Evolutionary conservation across 495 filamentous ascomycete species (phyloP).

Genomic region (Pseudomonodictys pantanalensis): DNA sequence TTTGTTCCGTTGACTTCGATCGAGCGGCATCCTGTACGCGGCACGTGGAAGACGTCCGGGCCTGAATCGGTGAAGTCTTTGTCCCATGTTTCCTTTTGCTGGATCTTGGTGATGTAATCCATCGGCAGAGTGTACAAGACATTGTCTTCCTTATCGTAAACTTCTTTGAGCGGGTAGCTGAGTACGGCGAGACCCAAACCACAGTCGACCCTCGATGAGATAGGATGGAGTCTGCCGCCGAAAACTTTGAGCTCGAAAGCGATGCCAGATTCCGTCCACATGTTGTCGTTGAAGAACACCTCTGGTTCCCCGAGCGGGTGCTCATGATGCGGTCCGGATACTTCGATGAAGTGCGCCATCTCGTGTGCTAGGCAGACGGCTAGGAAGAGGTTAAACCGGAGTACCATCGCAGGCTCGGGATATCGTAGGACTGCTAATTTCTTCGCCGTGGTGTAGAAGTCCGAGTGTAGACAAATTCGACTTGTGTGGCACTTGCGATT

Average conservation of each 20-base stretch:
- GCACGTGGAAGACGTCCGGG: conserved; percentile 24
- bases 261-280: conserved; percentile 34
- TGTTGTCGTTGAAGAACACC: conserved; percentile 35
- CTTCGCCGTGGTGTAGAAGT: conserved; percentile 39
- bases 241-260: conserved; percentile 36
- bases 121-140: conserved; percentile 37
- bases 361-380: conserved; percentile 35
- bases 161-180: conserved; percentile 28
- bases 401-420: conserved; percentile 36
- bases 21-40: conserved; percentile 31
- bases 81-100: conserved; percentile 35
- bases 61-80: conserved; percentile 23
- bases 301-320: conserved; percentile 28
- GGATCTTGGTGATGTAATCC: conserved; percentile 32
- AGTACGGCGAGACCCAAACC: conserved; percentile 31
- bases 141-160: conserved; percentile 33
- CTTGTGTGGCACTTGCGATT: conserved; percentile 32
- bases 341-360: conserved; percentile 38
- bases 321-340: conserved; percentile 32
- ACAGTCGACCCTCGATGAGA: conserved; percentile 34
- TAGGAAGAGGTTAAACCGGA: conserved; percentile 37
- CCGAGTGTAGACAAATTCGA: conserved; percentile 34
- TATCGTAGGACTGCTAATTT: conserved; percentile 32
- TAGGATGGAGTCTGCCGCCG: conserved; percentile 35
- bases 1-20: conserved; percentile 33